Base-by-base conservation (phyloP, 441 rosid species). In the Geranium incanum region DNA sequence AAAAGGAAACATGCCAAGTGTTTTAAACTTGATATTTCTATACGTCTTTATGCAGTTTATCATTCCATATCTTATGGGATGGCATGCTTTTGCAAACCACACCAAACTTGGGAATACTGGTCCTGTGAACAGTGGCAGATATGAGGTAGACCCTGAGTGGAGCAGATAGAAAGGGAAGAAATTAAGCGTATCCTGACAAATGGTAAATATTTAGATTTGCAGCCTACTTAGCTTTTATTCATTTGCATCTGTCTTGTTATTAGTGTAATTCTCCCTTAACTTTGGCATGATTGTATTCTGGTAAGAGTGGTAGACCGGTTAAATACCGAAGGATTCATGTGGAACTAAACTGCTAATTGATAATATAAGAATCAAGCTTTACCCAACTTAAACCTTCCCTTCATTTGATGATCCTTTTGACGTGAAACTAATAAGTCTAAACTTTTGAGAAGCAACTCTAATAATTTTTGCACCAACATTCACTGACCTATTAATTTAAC, bases 41-140 rank as follows among this genome's bases (percentile, higher is more conserved):
- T 2, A 19, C 78, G 65, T 43, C 59, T 60, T 70, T 3, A 18
- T 76, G 86, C 93, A 93, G 97, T 93, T 83, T 74, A 72, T 89
- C 68, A 77, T 94, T 84, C 98, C 98, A 0, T 85, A 88, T 79
- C 85, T 94, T n/a, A 67, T 94, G 71, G 98, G 97, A 45, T 94
- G 96, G 97, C 87, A 86, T 21, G 83, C 95, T 59, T 91, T 81
- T 71, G 89, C 90, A 1, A 81, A 77, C 75, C 77, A 89, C 67
- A 82, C 81, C 67, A 88, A 75, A 81, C 89, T 84, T 0, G 86
- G 83, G 45, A 85, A 85, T 18, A 37, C 62, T 7, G 21, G 72
- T 76, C 82, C 83, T 0, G 48, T 50, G 67, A 55, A 55, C 16
- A 55, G 21, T 12, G 19, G 62, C 1, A 83, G 73, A 62, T 82